These are phyloP conservation scores for Colletotrichum melonis DNA, from an alignment of 2,329 filamentous ascomycete genomes.

Conservation along the genomic window DNA sequence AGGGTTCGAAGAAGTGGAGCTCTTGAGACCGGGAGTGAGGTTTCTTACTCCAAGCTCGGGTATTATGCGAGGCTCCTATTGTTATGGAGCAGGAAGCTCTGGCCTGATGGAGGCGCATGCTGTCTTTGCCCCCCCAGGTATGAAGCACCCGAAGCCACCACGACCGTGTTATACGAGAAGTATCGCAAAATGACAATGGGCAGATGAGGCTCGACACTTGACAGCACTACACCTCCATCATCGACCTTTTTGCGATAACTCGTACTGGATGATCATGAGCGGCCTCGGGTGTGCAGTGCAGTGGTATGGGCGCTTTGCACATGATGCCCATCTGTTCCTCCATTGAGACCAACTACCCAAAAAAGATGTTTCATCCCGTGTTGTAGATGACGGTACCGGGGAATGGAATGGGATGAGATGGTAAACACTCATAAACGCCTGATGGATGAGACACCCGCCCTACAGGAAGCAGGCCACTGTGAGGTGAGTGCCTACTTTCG, in stretches of 20 bases:
- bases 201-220: no score
- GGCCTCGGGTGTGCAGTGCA: neutral
- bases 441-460: conserved; percentile 23
- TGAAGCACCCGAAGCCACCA: neutral
- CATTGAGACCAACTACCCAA: neutral
- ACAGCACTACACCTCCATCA: no score
- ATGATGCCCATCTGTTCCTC: neutral
- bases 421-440: conserved; percentile 32
- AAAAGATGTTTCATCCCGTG: conserved; percentile 31
- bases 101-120: neutral
- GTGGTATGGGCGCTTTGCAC: neutral
- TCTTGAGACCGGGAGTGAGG: neutral
- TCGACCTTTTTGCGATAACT: no score
- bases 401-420: conserved; percentile 21
- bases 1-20: conserved; percentile 11
- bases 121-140: neutral
- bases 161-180: neutral
- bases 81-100: neutral
- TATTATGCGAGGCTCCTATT: neutral
- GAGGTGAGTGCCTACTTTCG: neutral
- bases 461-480: neutral
- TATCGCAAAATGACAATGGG: neutral
- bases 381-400: conserved; percentile 3
- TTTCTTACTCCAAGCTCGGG: neutral
- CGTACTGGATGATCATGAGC: neutral